These are phyloP conservation scores for Trapa bicornis DNA, from an alignment of 345 rosid species.

Conservation along the genomic window DNA sequence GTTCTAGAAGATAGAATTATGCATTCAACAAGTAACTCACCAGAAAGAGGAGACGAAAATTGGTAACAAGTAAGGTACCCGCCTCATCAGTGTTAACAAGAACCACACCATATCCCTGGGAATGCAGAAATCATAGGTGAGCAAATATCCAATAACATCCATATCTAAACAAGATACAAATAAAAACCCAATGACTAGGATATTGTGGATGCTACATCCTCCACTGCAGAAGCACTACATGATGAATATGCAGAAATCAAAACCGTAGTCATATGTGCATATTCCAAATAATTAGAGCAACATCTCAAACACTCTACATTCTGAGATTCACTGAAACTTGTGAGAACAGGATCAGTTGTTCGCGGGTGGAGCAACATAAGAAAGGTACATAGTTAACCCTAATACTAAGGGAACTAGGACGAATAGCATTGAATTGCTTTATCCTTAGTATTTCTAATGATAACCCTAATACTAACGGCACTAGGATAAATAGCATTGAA, in stretches of 20 bases:
- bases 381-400: not conserved
- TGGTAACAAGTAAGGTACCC: slow-evolving; percentile 74
- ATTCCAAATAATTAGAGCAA: not conserved
- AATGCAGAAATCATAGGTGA: slow-evolving; percentile 10
- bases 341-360: not conserved
- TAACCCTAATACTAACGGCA: not conserved
- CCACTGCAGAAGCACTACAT: not conserved
- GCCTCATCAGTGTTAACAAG: slow-evolving; percentile 77
- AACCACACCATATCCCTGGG: slow-evolving; percentile 71
- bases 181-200: not conserved
- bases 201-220: not conserved
- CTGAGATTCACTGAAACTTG: not conserved
- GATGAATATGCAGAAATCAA: not conserved
- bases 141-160: not conserved
- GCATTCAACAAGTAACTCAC: slow-evolving; percentile 29
- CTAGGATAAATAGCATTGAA: not conserved
- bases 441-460: not conserved
- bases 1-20: not conserved
- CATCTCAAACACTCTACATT: not conserved
- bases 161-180: not conserved
- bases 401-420: not conserved
- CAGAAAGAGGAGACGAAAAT: slow-evolving; percentile 85
- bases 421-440: not conserved
- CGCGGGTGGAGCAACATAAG: not conserved
- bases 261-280: not conserved